These are phyloP conservation scores for Oleoguttula mirabilis DNA, from an alignment of 495 filamentous ascomycete species.

Conservation along the genomic window DNA sequence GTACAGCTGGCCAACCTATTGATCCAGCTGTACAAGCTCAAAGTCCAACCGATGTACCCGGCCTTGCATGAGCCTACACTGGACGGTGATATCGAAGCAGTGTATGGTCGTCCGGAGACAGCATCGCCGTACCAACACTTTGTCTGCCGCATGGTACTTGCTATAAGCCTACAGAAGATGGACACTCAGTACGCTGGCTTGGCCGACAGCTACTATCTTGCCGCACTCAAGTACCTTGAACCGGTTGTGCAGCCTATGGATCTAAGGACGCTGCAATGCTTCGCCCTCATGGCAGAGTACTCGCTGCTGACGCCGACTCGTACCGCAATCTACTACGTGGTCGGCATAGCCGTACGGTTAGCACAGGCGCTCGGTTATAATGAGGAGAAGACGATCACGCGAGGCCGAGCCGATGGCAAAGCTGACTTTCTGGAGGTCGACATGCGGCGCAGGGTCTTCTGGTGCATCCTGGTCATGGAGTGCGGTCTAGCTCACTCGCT, in stretches of 20 bases:
- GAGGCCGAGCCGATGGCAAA: constrained; percentile 19
- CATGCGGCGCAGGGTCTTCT: constrained; percentile 76
- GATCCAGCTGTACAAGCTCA: constrained; percentile 66
- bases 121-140: constrained; percentile 63
- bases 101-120: constrained; percentile 62
- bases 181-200: constrained; percentile 68
- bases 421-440: constrained; percentile 63
- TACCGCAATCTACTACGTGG: constrained; percentile 81
- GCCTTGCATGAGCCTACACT: constrained; percentile 75
- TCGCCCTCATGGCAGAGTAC: constrained; percentile 79
- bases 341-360: constrained; percentile 72
- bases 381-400: constrained; percentile 69
- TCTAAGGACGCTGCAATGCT: constrained; percentile 77
- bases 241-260: constrained; percentile 67
- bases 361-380: constrained; percentile 74
- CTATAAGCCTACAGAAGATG: constrained; percentile 83
- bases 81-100: constrained; percentile 59
- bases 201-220: constrained; percentile 83
- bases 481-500: constrained; percentile 74
- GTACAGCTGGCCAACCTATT: constrained; percentile 56
- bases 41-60: constrained; percentile 77
- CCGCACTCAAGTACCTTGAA: constrained; percentile 71
- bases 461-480: constrained; percentile 78
- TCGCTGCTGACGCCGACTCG: constrained; percentile 81
- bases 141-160: constrained; percentile 73